Evolutionary conservation across 805 yeast genomes (phyloP).

Genomic region (Wickerhamiella alocasiicola): DNA sequence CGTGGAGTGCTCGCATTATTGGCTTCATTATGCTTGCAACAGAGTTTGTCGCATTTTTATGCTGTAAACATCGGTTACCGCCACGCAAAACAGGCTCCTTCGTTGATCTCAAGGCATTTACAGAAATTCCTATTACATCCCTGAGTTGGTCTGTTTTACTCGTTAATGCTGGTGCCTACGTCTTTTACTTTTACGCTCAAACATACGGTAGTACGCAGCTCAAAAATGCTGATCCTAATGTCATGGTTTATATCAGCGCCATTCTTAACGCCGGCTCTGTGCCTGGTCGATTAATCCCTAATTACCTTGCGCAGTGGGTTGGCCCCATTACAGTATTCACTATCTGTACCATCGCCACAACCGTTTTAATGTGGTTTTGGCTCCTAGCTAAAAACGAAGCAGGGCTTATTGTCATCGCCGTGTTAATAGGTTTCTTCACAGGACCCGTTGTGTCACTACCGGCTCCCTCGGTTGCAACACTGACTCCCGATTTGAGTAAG

Average conservation of each 20-base stretch:
- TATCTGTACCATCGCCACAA: conserved; percentile 20
- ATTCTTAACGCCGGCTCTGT: conserved; percentile 30
- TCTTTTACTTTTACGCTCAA: conserved; percentile 27
- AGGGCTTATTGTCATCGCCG: conserved; percentile 24
- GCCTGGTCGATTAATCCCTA: conserved; percentile 40
- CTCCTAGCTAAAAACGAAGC: conserved; percentile 24
- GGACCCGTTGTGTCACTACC: conserved; percentile 27
- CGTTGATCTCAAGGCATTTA: conserved; percentile 22
- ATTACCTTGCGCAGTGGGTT: conserved; percentile 33
- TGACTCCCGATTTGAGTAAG: conserved; percentile 22
- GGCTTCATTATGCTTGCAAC: conserved; percentile 33
- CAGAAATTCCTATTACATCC: conserved; percentile 21
- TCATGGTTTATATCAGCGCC: conserved; percentile 24
- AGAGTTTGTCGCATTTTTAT: conserved; percentile 18
- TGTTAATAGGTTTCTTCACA: conserved; percentile 25
- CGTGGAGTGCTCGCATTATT: conserved; percentile 41
- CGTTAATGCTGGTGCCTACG: conserved; percentile 26
- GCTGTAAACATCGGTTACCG: conserved; percentile 24
- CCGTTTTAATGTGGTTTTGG: conserved; percentile 29
- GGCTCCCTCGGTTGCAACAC: conserved; percentile 25
- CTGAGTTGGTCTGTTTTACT: conserved; percentile 21
- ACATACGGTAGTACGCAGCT: conserved; percentile 21
- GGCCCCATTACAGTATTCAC: conserved; percentile 36
- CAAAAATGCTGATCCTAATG: background rate
- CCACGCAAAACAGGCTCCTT: conserved; percentile 22